Percentiles rank a stretch among this genome's conserved stretches.
These are phyloP conservation scores for Colletotrichum sojae DNA, from an alignment of 2,329 filamentous ascomycete species.

Conservation along the genomic window DNA sequence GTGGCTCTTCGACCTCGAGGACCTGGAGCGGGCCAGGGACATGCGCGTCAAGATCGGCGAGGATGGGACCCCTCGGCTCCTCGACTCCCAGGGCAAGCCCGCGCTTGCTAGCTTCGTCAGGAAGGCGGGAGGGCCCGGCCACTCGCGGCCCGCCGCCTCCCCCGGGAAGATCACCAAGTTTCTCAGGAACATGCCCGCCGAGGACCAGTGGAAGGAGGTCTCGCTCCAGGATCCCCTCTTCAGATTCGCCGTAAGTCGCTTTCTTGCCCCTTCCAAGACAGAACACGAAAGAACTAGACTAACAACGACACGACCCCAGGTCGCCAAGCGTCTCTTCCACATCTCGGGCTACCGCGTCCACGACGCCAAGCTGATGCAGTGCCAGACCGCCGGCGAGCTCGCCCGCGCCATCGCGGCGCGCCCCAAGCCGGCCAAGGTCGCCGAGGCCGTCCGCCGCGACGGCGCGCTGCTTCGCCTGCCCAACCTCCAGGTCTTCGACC, in stretches of 20 bases:
- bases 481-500: slow-evolving; percentile 79
- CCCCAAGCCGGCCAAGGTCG: slow-evolving; percentile 74
- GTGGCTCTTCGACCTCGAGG: slow-evolving; percentile 5
- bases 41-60: slow-evolving; percentile 55
- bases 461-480: slow-evolving; percentile 66
- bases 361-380: slow-evolving; percentile 75
- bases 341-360: slow-evolving; percentile 83
- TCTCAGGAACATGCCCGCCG: slow-evolving; percentile 58
- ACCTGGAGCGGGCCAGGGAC: slow-evolving; percentile 50
- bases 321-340: slow-evolving; percentile 85
- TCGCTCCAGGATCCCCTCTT: slow-evolving; percentile 69
- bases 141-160: too few species aligned
- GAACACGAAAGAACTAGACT: too few species aligned
- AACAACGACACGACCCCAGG: slow-evolving; percentile 62
- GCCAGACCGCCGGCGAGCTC: slow-evolving; percentile 68
- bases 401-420: slow-evolving; percentile 67
- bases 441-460: slow-evolving; percentile 67
- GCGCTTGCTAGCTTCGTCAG: too few species aligned
- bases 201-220: slow-evolving; percentile 70
- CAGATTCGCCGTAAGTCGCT: slow-evolving; percentile 79
- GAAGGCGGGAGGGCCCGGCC: too few species aligned
- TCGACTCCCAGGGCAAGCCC: background rate
- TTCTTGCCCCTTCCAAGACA: too few species aligned
- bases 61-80: slow-evolving; percentile 49
- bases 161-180: too few species aligned